phyloP scores from a whole-genome alignment of 208 protist genomes.

The Crithidia expoeki region DNA sequence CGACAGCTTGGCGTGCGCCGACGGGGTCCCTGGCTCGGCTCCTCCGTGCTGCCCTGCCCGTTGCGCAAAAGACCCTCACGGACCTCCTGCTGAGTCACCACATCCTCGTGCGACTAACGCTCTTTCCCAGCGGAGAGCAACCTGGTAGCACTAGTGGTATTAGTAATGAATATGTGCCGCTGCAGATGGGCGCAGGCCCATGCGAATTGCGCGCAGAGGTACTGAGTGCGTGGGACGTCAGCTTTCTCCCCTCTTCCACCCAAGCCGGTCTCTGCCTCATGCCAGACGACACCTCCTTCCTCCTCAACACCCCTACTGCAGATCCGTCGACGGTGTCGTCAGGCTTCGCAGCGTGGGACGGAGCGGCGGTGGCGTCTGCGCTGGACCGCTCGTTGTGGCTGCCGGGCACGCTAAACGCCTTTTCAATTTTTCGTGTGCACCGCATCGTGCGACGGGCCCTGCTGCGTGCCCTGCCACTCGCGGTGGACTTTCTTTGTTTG shows the following conservation, averaged over 20 bases:
- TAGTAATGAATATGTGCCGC: neutral
- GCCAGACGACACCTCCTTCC: constrained; percentile 30
- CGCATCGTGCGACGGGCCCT: constrained; percentile 49
- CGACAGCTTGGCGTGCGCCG: constrained; percentile 16
- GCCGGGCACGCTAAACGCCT: constrained; percentile 34
- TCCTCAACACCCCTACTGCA: constrained; percentile 12
- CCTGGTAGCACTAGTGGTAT: neutral
- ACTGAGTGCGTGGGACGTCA: constrained; percentile 43
- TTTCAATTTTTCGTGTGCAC: constrained; percentile 48
- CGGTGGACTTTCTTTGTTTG: constrained; percentile 35
- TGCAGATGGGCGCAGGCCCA: constrained; percentile 48
- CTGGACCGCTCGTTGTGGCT: constrained; percentile 19
- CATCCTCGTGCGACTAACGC: constrained; percentile 13
- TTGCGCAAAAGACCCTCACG: constrained; percentile 13
- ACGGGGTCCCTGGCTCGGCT: neutral
- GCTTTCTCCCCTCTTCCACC: constrained; percentile 24
- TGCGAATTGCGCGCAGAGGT: constrained; percentile 29
- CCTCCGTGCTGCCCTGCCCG: constrained; percentile 17
- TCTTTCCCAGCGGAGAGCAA: neutral
- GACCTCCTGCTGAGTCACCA: constrained; percentile 30
- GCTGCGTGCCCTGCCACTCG: constrained; percentile 48
- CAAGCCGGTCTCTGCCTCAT: neutral
- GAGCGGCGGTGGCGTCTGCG: neutral
- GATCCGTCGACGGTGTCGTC: neutral
- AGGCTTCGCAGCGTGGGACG: neutral